Conservation (phyloP, 352 stramenopile species). For the Globisporangium emineosum region DNA sequence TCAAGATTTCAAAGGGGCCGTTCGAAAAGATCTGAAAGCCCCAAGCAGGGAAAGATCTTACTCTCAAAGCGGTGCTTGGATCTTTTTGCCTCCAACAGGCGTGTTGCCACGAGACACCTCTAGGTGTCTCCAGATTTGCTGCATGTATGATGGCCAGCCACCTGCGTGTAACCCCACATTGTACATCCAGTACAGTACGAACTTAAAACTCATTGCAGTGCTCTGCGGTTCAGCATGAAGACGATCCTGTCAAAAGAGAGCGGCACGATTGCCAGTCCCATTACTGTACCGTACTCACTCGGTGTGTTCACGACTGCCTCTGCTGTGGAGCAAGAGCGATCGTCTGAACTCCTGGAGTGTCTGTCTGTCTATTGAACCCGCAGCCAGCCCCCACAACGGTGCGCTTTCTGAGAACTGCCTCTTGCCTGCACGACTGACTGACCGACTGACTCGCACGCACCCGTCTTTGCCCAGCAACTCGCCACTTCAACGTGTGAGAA, state of each 20-base stretch:
- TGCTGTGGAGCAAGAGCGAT: too few relatives aligned
- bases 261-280: background rate
- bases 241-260: background rate
- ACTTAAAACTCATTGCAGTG: background rate
- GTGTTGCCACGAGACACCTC: too few relatives aligned
- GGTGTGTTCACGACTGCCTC: background rate
- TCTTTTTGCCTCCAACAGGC: background rate
- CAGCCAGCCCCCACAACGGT: background rate
- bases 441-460: background rate
- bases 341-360: background rate
- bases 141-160: too few relatives aligned
- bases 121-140: background rate
- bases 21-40: background rate
- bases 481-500: background rate
- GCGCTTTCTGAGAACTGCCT: background rate
- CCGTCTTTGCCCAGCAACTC: background rate
- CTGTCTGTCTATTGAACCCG: background rate
- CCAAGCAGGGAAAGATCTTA: background rate
- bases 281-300: background rate
- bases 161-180: background rate
- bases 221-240: background rate
- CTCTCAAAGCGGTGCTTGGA: background rate
- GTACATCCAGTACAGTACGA: background rate
- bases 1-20: background rate
- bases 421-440: background rate